Evolutionary conservation across 106 monocot species (phyloP).

Genomic region (Chionographis japonica): DNA sequence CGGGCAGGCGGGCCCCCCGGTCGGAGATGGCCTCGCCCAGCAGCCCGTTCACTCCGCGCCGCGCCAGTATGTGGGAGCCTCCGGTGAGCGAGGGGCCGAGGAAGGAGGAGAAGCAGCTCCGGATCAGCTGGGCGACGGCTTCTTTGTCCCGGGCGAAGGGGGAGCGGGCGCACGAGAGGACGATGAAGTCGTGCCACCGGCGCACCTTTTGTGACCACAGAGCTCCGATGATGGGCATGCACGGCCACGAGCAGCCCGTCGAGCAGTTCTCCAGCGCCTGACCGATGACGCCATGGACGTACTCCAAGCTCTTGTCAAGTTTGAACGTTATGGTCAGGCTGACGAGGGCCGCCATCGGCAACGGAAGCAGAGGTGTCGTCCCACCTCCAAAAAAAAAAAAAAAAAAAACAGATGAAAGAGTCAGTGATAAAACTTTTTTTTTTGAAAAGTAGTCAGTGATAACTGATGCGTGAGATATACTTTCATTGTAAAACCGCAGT

Average conservation of each 20-base stretch:
- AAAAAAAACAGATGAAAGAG: not conserved
- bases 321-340: constrained; percentile 94
- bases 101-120: constrained; percentile 80
- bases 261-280: constrained; percentile 87
- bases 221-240: constrained; percentile 87
- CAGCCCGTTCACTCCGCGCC: constrained; percentile 60
- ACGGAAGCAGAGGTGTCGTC: constrained; percentile 62
- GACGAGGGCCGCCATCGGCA: constrained; percentile 94
- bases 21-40: constrained; percentile 52
- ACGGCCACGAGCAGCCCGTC: constrained; percentile 67
- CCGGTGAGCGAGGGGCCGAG: constrained; percentile 29
- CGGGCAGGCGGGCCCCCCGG: constrained; percentile 18
- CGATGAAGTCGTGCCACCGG: constrained; percentile 89
- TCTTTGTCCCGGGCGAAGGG: constrained; percentile 73
- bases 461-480: no score
- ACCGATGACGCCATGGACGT: constrained; percentile 54
- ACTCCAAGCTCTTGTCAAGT: constrained; percentile 69
- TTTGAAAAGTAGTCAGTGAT: no score
- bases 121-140: constrained; percentile 63
- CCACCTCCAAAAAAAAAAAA: constrained; percentile 42
- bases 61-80: constrained; percentile 4
- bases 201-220: constrained; percentile 84
- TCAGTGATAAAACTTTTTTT: no score
- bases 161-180: constrained; percentile 60
- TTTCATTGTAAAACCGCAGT: no score